phyloP scores from a whole-genome alignment of 1,284 basidiomycete species.

The Psilocybe mexicana region DNA sequence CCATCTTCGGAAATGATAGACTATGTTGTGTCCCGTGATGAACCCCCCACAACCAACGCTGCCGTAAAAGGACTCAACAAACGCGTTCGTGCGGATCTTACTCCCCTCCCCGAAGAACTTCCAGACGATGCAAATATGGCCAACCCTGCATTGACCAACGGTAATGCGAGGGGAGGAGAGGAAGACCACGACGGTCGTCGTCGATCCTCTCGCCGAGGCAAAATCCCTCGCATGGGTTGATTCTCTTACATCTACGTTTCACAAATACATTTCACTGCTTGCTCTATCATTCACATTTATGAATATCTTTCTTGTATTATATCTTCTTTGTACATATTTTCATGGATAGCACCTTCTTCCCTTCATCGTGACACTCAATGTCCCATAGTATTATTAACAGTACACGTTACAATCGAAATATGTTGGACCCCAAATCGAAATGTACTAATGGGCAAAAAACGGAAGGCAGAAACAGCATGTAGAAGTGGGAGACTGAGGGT shows the following conservation, averaged over 20 bases:
- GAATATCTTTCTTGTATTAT: not conserved
- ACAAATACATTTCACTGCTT: not conserved
- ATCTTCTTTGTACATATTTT: not conserved
- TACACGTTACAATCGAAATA: not conserved
- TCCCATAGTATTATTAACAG: too few species aligned
- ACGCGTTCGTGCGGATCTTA: constrained; percentile 41
- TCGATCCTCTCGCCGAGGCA: constrained; percentile 16
- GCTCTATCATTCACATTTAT: not conserved
- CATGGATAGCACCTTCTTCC: not conserved
- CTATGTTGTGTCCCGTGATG: constrained; percentile 29
- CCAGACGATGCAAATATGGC: constrained; percentile 19
- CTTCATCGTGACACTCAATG: not conserved
- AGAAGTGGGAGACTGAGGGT: too few species aligned
- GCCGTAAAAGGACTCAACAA: constrained; percentile 36
- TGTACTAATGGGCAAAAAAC: too few species aligned
- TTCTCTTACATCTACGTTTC: not conserved
- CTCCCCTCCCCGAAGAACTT: constrained; percentile 40
- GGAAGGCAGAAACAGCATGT: too few species aligned
- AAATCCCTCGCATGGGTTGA: constrained; percentile 16
- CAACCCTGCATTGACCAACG: constrained; percentile 7
- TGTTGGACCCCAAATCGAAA: not conserved
- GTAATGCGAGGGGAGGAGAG: not conserved
- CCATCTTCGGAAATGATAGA: constrained; percentile 47
- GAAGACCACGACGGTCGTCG: constrained; percentile 1
- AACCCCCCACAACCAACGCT: constrained; percentile 14